Base-by-base conservation (phyloP, 192 early-diverging fungal genomes). In the Irineochytrium annulatum region DNA sequence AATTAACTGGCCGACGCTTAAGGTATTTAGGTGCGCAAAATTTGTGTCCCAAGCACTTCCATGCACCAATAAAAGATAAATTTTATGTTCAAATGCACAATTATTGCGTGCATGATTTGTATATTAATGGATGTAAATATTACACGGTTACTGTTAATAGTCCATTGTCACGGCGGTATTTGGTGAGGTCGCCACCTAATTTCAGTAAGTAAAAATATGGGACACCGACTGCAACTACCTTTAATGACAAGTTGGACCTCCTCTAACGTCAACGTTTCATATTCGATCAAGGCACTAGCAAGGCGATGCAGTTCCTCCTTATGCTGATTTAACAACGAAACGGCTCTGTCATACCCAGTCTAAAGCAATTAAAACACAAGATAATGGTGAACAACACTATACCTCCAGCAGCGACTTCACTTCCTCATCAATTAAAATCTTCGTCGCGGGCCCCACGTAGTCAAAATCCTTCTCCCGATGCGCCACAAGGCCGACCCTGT, bases 251-350 rank as follows among this genome's bases (percentile, higher is more conserved):
- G 71, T 54, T 86, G 76, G 34, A 99, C 89, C 73, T 99, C 93
- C 39, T 98, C 84, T 48, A 81, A 81, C 39, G 86, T 81, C 28
- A 99, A 76, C 3, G 97, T 99, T 75, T 99, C 97, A 66, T 91
- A 87, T 62, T 95, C 91, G 8, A 99, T 80, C 51, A 99, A 79
- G n/a, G 94, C 93, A 57, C 84, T 75, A 22, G 95, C 95, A 34
- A 99, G 70, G 22, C 88, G 82, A 68, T 97, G 89, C 20, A 98
- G 78, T 73, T 98, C 94, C 48, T 89, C 86, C 55, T 86, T 85
- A 54, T 92, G 87, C 1, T 75, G 75, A 26, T 77, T 84, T 8
- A 99, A 76, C 49, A 98, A 60, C 3, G 76, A 60, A 41, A 73
- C 78, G 13, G 90, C 93, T 13, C 95, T 77, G 11, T 55, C 43